Base-by-base conservation (phyloP, 805 yeast genomes). In the Starmerella stellata region DNA sequence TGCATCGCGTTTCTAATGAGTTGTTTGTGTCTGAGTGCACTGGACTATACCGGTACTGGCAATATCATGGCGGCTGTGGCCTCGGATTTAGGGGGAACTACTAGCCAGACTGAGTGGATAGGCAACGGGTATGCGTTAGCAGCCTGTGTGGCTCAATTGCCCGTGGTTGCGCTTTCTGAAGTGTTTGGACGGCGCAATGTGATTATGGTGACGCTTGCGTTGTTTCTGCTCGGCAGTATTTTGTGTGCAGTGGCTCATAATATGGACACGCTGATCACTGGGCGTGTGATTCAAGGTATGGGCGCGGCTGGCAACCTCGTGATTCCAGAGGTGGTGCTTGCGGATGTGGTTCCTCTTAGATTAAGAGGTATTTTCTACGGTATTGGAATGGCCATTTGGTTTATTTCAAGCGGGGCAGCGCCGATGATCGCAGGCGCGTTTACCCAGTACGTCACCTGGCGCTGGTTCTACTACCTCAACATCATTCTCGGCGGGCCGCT, bases 391-490 rank as follows among this genome's bases (percentile, higher is more conserved):
- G 36, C 45, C 5, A 38, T 50, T 19, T 54, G 59, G 55, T 56
- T 56, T 1, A 29, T 57, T 2, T 56, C 55, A 7, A 41, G 51
- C 4, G 52, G 49, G 1, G 36, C 40, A 17, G 82, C 82, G 1
- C 82, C 83, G 0, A 58, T 74, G 30, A 51, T 75, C 19, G 82
- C 81, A 13, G 82, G 82, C 23, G 74, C 72, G 0, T 68, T 77
- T 40, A 64, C 78, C 1, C 56, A 69, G 2, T 58, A 66, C 37
- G 70, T 65, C 4, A 58, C 70, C n/a, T 77, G 83, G 83, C 62
- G 83, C 49, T 75, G 83, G 81, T 72, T 80, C 49, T 78, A 75
- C 52, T 78, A 71, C 56, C 63, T 78, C 44, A 77, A 76, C 53
- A 53, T 78, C 28, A 80, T 82, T 2, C 55, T 75, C 27, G 78